Base-by-base conservation (phyloP, 371 early-diverging fungal species). In the Coemansia sp. region DNA sequence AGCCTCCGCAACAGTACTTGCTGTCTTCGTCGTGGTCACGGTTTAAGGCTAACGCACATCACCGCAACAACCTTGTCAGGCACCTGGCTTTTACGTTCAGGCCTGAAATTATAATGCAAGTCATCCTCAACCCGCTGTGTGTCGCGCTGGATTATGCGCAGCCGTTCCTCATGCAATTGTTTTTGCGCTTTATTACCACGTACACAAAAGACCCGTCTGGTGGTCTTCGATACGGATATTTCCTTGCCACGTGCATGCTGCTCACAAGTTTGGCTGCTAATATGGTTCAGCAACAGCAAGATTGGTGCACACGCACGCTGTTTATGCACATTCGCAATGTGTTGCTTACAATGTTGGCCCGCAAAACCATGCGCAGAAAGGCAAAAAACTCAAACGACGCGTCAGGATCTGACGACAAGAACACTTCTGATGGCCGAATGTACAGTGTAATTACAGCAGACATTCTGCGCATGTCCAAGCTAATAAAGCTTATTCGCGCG, bases 381-480 rank as follows among this genome's bases (percentile, higher is more conserved):
- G 26, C 55, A 5, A 59, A 50, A 10, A 31, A 39, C 16, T 4
- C 13, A 3, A 22, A n/a, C 10, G 34, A 7, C 52, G 2, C 14
- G 5, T 8, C 22, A 14, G 51, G 7, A 11, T 14, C 27, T 3
- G 26, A 16, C 14, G 5, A 24, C 8, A 52, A 31, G 24, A n/a
- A 31, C 22, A 55, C 10, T 4, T 74, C 84, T 3, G 77, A 82
- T 4, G 95, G 95, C 40, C 86, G 85, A 26, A 86, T 92, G 63
- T 90, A 90, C 72, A 95, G 89, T 68, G 66, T 95, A 26, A 85
- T 93, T 73, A 87, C 92, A 14, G 86, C 92, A 1, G 94, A 95
- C 68, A 74, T 88, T 1, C 75, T 78, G 39, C 85, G 92, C 22
- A 82, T 93, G 18, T 69, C 83, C 8, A 84, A 84, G 26, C 79